Evolutionary conservation across 2,329 filamentous ascomycete species (phyloP), one percentile per base, ranked within the genome.

Genomic region (Fusarium nematophilum): DNA sequence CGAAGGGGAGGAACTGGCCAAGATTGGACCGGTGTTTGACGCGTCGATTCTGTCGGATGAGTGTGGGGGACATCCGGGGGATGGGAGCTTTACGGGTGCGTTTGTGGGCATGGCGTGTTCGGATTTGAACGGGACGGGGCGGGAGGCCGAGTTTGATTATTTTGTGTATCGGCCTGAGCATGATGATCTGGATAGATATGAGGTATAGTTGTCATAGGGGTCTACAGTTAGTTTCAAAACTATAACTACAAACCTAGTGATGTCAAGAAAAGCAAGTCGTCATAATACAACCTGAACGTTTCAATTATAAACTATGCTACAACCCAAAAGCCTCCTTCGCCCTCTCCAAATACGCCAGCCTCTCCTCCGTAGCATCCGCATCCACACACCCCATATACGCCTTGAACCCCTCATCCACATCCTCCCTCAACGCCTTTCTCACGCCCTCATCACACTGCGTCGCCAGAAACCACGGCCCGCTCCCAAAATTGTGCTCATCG

Each of bases 21-120:
- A 78, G 57, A 75, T 88, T 42, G 86, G 86, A 0, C 82, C 82
- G 0, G 80, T 84, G 2, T 81, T 82, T 37, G 84, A 88, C 62
- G 86, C 85, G 0, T 84, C 83, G 6, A 82, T 88, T 11, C 56
- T 88, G 7, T 84, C 80, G 9, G 86, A 89, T 63, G 86, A 89
- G 73, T 88, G 86, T 53, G 86, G 86, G 9, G 86, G 85, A 0
- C 85, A 88, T 57, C 79, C 82, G 57, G 79, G 75, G 3, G 84
- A 88, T 59, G 86, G 86, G 1, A 88, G 86, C 69, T 89, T 88
- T 59, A 88, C 86, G 0, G 86, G 86, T 0, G 83, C 86, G 0
- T 86, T 86, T 73, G 80, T 85, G 1, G 83, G 83, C 0, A 72
- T 86, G 59, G 83, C 83, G 1, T 82, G 80, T 33, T 85, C 82